Base-by-base conservation (phyloP, 2,329 filamentous ascomycete species). In the Xylaria hypoxylon region DNA sequence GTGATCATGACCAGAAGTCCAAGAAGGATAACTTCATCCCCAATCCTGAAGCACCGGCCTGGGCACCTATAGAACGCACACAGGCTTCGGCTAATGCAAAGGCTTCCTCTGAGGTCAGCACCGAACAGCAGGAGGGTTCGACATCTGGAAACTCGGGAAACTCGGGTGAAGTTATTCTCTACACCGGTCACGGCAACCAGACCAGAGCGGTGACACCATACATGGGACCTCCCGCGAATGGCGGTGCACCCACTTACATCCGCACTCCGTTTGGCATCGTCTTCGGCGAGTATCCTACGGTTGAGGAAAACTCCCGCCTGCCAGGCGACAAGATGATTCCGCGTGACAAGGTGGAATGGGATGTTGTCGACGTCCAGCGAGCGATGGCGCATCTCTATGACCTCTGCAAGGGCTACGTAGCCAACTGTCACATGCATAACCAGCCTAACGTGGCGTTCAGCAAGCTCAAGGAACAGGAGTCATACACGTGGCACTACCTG, bases 401-500 rank as follows among this genome's bases (percentile, higher is more conserved):
- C 13, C 56, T 77, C 38, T 70, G 68, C 48, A 77, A 75, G 62
- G 76, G 76, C 7, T 73, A 73, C 10, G 65, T 77, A 2, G 72
- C 73, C 26, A 72, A 65, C n/a, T 72, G 71, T 31, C 72, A 77
- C 58, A 67, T 68, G 28, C 51, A 56, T 0, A 60, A 55, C 0
- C 57, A 68, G 0, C 69, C 71, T 48, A 70, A 70, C 5, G 70
- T 75, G 4, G 19, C 67, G 0, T 66, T 71, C 58, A 45, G 52
- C 7, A 68, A 65, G 57, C 62, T 71, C 5, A 28, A 59, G 59
- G 60, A 65, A 1, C 51, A 72, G 15, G 72, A 77, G 24, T 65
- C 67, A 0, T 50, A 71, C 6, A 77, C 74, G 0, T 78, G 75
- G 75, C 57, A 68, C 8, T 77, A 75, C 57, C 55, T 78, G 22